A percentile compares a stretch with the other conserved stretches of the same genome.
phyloP scores from a whole-genome alignment of 2,329 filamentous ascomycete species.

The Cytospora chrysosperma region DNA sequence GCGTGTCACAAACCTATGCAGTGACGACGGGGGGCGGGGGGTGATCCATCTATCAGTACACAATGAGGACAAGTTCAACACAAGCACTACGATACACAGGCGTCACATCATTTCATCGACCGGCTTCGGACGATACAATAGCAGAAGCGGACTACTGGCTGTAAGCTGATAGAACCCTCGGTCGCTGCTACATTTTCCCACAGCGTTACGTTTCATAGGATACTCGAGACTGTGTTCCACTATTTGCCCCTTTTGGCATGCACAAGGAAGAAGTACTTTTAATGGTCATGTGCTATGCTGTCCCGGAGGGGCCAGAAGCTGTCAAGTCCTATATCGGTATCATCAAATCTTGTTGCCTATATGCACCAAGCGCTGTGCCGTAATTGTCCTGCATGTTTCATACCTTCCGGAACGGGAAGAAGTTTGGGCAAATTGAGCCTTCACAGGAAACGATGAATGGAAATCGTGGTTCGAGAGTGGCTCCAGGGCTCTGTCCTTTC shows the following conservation, averaged over 20 bases:
- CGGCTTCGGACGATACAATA: background rate
- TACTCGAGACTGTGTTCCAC: background rate
- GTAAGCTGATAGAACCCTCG: background rate
- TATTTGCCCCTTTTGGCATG: background rate
- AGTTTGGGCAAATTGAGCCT: background rate
- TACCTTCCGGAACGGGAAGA: background rate
- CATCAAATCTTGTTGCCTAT: constrained; percentile 9
- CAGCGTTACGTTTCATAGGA: background rate
- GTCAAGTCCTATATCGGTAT: background rate
- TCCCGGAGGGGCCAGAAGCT: background rate
- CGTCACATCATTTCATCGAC: background rate
- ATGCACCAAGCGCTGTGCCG: background rate
- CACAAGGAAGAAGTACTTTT: background rate
- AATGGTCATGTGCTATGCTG: background rate
- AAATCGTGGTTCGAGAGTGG: background rate
- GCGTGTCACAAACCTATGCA: background rate
- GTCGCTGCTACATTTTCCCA: background rate
- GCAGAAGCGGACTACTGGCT: background rate
- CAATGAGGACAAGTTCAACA: background rate
- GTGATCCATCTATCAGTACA: background rate
- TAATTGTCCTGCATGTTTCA: background rate
- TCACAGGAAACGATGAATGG: background rate
- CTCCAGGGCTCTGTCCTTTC: background rate
- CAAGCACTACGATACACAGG: background rate
- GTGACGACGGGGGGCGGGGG: background rate